Evolutionary conservation across 176 grass and related monocot genomes (phyloP).

Genomic region (Metroxylon sagu): DNA sequence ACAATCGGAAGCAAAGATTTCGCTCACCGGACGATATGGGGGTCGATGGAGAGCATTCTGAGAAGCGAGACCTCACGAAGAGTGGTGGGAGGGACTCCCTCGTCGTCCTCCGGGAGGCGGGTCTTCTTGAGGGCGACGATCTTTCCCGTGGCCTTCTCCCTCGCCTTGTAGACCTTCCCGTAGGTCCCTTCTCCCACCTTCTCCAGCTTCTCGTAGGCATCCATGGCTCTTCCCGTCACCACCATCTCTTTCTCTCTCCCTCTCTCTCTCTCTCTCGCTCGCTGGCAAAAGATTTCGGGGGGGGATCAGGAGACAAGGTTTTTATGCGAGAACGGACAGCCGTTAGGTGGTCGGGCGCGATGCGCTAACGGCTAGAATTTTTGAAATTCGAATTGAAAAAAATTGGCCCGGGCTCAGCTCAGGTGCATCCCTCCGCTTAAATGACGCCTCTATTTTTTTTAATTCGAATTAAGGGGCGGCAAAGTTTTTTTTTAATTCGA

Average conservation of each 20-base stretch:
- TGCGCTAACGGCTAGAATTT: too few relatives aligned
- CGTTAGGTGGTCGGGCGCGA: too few relatives aligned
- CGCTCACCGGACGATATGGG: slow-evolving; percentile 59
- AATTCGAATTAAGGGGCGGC: too few relatives aligned
- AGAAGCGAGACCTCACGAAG: slow-evolving; percentile 92
- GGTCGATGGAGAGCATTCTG: slow-evolving; percentile 91
- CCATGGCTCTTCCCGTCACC: slow-evolving; percentile 48
- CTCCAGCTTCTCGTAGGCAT: slow-evolving; percentile 99
- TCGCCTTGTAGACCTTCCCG: slow-evolving; percentile 98
- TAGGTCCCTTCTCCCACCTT: slow-evolving; percentile 99
- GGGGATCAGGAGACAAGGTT: too few relatives aligned
- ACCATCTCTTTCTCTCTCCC: slow-evolving; percentile 6
- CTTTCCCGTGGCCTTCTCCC: slow-evolving; percentile 85
- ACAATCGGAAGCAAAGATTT: too few relatives aligned
- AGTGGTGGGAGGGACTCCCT: slow-evolving; percentile 93
- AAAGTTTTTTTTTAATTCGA: too few relatives aligned
- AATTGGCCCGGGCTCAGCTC: too few relatives aligned
- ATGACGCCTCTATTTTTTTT: too few relatives aligned
- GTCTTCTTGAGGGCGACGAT: slow-evolving; percentile 99
- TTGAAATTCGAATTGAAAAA: too few relatives aligned
- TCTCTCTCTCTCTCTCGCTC: background rate
- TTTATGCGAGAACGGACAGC: too few relatives aligned
- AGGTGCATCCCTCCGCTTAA: too few relatives aligned
- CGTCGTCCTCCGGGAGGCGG: slow-evolving; percentile 90
- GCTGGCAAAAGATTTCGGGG: too few relatives aligned